phyloP scores from a whole-genome alignment of 2,329 filamentous ascomycete genomes.

The Hypoxylon sp. region DNA sequence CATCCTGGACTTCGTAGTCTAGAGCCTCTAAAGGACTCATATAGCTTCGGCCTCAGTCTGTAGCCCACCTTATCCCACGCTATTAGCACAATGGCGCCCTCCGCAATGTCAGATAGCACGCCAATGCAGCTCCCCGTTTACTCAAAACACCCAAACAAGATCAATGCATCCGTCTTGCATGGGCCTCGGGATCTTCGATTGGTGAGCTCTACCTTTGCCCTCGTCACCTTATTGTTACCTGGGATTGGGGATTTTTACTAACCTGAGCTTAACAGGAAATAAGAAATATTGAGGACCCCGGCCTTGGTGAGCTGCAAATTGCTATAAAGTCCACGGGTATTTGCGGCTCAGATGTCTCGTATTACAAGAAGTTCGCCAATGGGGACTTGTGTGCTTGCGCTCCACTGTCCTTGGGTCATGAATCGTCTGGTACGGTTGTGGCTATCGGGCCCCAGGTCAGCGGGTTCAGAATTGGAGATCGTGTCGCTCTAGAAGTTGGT shows the following conservation, averaged over 20 bases:
- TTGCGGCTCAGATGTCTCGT: slow-evolving; percentile 78
- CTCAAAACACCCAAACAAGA: slow-evolving; percentile 58
- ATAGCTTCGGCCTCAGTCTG: slow-evolving; percentile 32
- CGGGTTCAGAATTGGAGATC: slow-evolving; percentile 67
- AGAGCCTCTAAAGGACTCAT: slow-evolving; percentile 10
- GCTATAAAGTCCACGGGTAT: slow-evolving; percentile 75
- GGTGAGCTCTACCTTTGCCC: slow-evolving; percentile 57
- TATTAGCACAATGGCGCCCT: slow-evolving; percentile 62
- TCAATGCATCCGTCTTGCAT: slow-evolving; percentile 69
- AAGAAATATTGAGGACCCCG: slow-evolving; percentile 62
- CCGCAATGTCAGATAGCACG: slow-evolving; percentile 60
- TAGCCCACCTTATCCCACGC: slow-evolving; percentile 56
- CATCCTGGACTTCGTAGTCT: slow-evolving; percentile 14
- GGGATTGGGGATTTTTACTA: slow-evolving; percentile 41
- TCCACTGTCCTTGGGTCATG: slow-evolving; percentile 74
- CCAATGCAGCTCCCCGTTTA: slow-evolving; percentile 61
- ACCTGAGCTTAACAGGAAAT: slow-evolving; percentile 59
- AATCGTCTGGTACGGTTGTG: slow-evolving; percentile 71
- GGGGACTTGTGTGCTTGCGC: slow-evolving; percentile 76
- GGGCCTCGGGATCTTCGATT: slow-evolving; percentile 69
- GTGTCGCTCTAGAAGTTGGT: slow-evolving; percentile 62
- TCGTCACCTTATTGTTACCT: slow-evolving; percentile 51
- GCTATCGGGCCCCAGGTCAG: slow-evolving; percentile 66
- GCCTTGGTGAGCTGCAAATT: slow-evolving; percentile 71
- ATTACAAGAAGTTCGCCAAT: slow-evolving; percentile 80